Base-by-base conservation (phyloP, 495 filamentous ascomycete genomes). In the Penicillium nucicola region DNA sequence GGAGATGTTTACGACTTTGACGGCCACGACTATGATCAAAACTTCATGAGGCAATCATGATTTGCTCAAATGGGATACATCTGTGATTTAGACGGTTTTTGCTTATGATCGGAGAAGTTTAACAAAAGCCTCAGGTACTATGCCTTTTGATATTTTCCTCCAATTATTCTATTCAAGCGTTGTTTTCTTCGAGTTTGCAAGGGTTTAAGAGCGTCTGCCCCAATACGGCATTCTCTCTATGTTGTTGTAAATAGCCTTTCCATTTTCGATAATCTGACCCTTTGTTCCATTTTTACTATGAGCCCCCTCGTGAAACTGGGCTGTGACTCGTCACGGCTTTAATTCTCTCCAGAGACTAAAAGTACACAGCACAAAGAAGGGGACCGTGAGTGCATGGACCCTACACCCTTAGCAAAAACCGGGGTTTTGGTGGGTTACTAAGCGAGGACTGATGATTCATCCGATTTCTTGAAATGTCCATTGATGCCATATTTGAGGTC, bases 171-270 rank as follows among this genome's bases (percentile, higher is more conserved):
- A n/a, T 45, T 50, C 37, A 32, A 56, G 50, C 30, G 43, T 41
- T 49, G 8, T 42, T 40, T 59, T 35, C 28, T 41, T 32, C 25
- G n/a, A 42, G 36, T 60, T 30, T 62, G 57, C 60, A 64, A 66
- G 66, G 66, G 59, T 55, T 65, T 54, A 58, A 61, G 59, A 69
- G 66, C 60, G 55, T 66, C 58, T 62, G 52, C 50, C n/a, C n/a
- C 41, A 28, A 43, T 57, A 48, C 44, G 47, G 48, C 57, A 34
- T 23, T 52, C 23, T 40, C 18, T 49, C 40, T 45, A 55, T 36
- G 42, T 52, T 53, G 38, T 43, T 65, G 67, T 70, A 68, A 49
- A 68, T 68, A 64, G 36, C 45, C 49, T 56, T 42, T 50, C 35
- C 37, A n/a, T 51, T 55, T 50, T 39, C 36, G 34, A 50, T 28